phyloP scores from a whole-genome alignment of 2,329 filamentous ascomycete genomes.

The Ophiosphaerella herpotricha region DNA sequence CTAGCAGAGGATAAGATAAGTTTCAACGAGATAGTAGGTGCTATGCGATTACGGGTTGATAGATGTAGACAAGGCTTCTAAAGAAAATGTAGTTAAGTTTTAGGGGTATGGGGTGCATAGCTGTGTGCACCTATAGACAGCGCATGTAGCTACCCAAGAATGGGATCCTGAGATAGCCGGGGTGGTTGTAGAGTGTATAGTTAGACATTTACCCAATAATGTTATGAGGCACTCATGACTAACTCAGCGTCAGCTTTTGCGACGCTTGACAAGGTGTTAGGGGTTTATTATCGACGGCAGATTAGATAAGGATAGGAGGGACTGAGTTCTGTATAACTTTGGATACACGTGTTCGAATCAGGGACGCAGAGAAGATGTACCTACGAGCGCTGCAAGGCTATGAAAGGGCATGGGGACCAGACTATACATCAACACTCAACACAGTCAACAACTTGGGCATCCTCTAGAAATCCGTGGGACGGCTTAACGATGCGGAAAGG shows the following conservation, averaged over 20 bases:
- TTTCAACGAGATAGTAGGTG: conserved; percentile 34
- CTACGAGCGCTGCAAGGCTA: no score
- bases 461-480: no score
- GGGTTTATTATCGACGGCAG: not conserved
- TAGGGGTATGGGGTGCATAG: conserved; percentile 41
- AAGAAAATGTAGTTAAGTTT: conserved; percentile 7
- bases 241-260: conserved; percentile 20
- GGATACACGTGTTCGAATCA: not conserved
- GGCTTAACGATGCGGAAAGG: no score
- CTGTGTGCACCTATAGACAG: conserved; percentile 43
- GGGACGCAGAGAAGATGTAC: no score
- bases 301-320: not conserved
- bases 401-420: no score
- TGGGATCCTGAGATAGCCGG: conserved; percentile 15
- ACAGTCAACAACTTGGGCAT: no score
- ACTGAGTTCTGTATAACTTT: not conserved
- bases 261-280: conserved; percentile 8
- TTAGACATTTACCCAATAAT: conserved; percentile 14
- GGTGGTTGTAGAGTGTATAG: conserved; percentile 21
- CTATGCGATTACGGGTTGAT: conserved; percentile 38
- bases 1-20: conserved; percentile 27
- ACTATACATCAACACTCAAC: no score
- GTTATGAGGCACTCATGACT: conserved; percentile 19
- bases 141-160: conserved; percentile 28
- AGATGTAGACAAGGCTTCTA: conserved; percentile 21